Base-by-base conservation (phyloP, 2,329 filamentous ascomycete species). In the Fusarium sarcochroum region DNA sequence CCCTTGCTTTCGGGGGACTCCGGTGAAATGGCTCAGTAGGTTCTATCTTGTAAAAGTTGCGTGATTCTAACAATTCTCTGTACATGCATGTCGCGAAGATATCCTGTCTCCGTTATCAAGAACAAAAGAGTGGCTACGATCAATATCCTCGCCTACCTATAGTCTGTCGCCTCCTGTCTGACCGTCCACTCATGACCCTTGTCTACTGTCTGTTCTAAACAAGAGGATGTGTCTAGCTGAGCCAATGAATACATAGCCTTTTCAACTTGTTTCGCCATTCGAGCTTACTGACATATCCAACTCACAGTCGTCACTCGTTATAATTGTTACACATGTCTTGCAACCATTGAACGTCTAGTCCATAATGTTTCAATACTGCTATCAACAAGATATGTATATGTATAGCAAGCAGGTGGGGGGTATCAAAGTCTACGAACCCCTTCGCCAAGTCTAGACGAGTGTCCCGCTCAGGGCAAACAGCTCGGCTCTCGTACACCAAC, bases 391-490 rank as follows among this genome's bases (percentile, higher is more conserved):
- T 30, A 40, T 40, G 35, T 49, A 25, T 42, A 45, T 51, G 47
- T 57, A 51, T 18, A 58, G 42, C 27, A 66, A 54, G 58, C 23
- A 59, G 41, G 54, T 52, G 66, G 61, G 65, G 69, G 61, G 69
- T 72, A 72, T 73, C 66, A 72, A 62, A 64, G 34, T 70, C 58
- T 50, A 56, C 63, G 51, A 53, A 55, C 51, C 58, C 56, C 35
- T 51, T 68, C 60, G 61, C 66, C 47, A 50, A 66, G 47, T 66
- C 42, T 52, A 58, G 47, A 50, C 23, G 23, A 63, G 64, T 69
- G 64, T 69, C 68, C 65, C 59, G 34, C 59, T 55, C 59, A 34
- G 55, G 50, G 62, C 52, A 42, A 55, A 58, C 46, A 34, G 54
- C 51, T 58, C 51, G 62, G 49, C 38, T 57, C 37, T 57, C 52